These are phyloP conservation scores for Dentipellis sp. DNA, from an alignment of 768 basidiomycete species.

Conservation along the genomic window DNA sequence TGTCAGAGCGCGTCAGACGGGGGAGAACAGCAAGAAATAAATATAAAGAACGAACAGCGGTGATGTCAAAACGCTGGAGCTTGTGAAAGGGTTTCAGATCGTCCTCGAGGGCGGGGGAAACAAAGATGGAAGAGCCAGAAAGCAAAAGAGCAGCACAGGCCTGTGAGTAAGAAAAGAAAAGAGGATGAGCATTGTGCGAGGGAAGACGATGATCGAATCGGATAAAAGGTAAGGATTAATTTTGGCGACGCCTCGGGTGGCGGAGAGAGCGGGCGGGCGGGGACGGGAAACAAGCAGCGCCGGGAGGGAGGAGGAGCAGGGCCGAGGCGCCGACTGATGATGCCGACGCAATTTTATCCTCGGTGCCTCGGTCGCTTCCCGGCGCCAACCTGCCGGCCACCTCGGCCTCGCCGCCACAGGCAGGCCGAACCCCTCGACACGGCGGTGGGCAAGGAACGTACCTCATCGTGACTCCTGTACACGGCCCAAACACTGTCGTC, in stretches of 20 bases:
- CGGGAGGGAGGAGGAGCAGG: neutral
- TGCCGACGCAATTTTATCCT: neutral
- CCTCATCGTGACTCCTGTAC: slow-evolving; percentile 53
- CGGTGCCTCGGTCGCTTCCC: neutral
- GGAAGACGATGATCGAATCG: slow-evolving; percentile 3
- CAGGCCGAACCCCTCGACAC: no score
- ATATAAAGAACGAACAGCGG: neutral
- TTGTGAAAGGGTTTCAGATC: slow-evolving; percentile 57
- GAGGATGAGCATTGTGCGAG: slow-evolving; percentile 2
- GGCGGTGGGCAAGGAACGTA: no score
- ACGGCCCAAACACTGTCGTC: slow-evolving; percentile 43
- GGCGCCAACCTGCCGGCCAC: slow-evolving; percentile 2
- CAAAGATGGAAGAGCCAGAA: slow-evolving; percentile 33
- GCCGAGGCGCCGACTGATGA: neutral
- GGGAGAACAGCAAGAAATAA: neutral
- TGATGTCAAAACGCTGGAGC: slow-evolving; percentile 35
- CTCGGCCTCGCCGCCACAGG: slow-evolving; percentile 8
- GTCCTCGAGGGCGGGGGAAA: slow-evolving; percentile 48
- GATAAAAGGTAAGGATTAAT: slow-evolving; percentile 10
- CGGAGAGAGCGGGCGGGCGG: no score
- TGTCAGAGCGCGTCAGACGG: neutral
- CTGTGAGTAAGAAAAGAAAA: slow-evolving; percentile 26
- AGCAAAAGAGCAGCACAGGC: slow-evolving; percentile 47
- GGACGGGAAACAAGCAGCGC: neutral
- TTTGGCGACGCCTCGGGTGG: no score